These are phyloP conservation scores for Strigomonas culicis DNA, from an alignment of 208 protist species.

Conservation along the genomic window DNA sequence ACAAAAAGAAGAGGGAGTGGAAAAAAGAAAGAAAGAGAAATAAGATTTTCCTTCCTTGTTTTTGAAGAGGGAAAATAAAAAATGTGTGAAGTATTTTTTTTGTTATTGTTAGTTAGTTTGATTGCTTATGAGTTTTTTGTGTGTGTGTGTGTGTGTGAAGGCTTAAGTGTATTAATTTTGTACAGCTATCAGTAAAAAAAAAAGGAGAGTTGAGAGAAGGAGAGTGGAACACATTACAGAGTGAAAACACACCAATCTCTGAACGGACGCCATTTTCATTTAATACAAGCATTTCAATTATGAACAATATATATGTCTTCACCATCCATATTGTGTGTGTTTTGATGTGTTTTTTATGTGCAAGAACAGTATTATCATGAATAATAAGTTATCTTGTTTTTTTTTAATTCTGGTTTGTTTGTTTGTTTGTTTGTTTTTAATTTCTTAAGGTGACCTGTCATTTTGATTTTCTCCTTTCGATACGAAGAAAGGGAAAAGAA, in stretches of 20 bases:
- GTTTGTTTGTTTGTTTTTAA: not conserved
- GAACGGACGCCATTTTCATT: too few species aligned
- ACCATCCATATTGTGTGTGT: too few species aligned
- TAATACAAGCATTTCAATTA: too few species aligned
- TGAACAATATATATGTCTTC: too few species aligned
- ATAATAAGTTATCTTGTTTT: not conserved
- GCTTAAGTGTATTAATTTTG: not conserved
- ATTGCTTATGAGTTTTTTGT: not conserved
- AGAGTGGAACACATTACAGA: not conserved
- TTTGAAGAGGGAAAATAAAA: not conserved
- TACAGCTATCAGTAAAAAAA: not conserved
- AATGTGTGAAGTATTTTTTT: not conserved
- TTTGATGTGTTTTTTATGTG: too few species aligned
- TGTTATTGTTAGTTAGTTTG: not conserved
- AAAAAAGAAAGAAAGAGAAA: constrained; percentile 10
- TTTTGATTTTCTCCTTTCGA: constrained; percentile 4
- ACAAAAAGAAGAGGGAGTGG: not conserved
- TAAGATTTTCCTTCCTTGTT: not conserved
- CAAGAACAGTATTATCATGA: not conserved
- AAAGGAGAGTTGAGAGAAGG: not conserved
- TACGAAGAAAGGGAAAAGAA: constrained; percentile 20
- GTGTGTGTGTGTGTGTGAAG: not conserved
- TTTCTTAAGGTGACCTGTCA: not conserved
- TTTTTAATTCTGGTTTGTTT: not conserved
- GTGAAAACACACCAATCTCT: too few species aligned